Base-by-base conservation (phyloP, 2,329 filamentous ascomycete genomes). In the Fusarium ambrosium region DNA sequence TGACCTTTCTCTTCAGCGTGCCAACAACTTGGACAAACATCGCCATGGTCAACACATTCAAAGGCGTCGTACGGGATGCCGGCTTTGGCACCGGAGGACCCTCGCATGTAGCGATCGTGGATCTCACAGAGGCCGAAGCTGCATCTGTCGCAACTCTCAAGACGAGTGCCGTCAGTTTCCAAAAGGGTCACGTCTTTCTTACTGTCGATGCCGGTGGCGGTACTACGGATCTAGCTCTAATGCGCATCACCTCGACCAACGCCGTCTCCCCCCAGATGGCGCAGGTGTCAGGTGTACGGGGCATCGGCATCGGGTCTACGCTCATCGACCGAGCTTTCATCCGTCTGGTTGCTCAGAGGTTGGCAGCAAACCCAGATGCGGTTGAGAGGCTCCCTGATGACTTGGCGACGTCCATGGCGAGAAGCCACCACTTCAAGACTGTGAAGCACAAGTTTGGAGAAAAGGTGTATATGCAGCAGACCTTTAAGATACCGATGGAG, bases 281-380 rank as follows among this genome's bases (percentile, higher is more conserved):
- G 4, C 53, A 58, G 13, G 53, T 58, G 2, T 34, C 53, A 37
- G 53, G 53, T 10, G 53, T 58, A 18, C 53, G 53, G 24, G 53
- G 53, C 8, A 58, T 86, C 7, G 85, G 85, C 0, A 85, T 87
- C 18, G 85, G 85, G 0, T 82, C 85, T 1, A 83, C 84, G 0
- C 77, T 87, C n/a, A 86, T 87, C 59, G 85, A 87, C 66, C 77
- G 80, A 10, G 80, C 82, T 0, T 86, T 86, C 67, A 70, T 83
- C 22, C 78, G 78, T 3, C 75, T 86, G 8, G 82, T 87, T 4
- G 78, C 80, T 11, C 75, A 79, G 56, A 80, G 85, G 10, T 73
- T 86, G 4, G 77, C 76, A 11, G 77, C 75, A 7, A 84, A 76
- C 55, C 81, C 84, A 0, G 82, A 85, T 4, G 72, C 83, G 0